These are phyloP conservation scores for Colletotrichum tabaci DNA, from an alignment of 2,329 filamentous ascomycete species.

Conservation along the genomic window DNA sequence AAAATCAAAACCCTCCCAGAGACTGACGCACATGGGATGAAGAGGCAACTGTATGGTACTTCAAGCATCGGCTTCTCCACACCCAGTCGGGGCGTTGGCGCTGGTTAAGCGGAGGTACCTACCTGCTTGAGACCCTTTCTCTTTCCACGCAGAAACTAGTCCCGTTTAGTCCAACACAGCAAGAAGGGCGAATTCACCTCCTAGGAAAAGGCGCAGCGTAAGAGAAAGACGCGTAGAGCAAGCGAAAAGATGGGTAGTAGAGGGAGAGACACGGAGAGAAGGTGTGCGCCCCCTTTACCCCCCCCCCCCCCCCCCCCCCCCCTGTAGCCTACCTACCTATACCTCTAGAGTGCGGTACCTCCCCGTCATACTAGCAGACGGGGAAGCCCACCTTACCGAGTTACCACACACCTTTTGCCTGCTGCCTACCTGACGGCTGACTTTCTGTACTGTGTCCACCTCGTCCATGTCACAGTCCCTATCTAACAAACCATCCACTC, in stretches of 20 bases:
- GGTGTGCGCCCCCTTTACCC: constrained; percentile 18
- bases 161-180: constrained; percentile 28
- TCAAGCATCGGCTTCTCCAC: constrained; percentile 12
- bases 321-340: background rate
- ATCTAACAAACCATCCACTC: constrained; percentile 35
- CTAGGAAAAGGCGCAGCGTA: constrained; percentile 5
- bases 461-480: constrained; percentile 31
- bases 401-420: background rate
- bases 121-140: constrained; percentile 10
- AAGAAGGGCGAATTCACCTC: constrained; percentile 11
- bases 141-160: constrained; percentile 11
- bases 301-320: background rate
- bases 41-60: constrained; percentile 6
- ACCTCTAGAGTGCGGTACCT: background rate
- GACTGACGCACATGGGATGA: constrained; percentile 2
- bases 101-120: constrained; percentile 12
- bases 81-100: constrained; percentile 13
- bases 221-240: background rate
- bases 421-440: constrained; percentile 3
- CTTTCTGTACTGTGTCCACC: constrained; percentile 35
- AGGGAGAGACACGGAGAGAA: background rate
- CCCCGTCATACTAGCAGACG: constrained; percentile 15
- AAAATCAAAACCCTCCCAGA: background rate
- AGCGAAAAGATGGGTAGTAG: too few relatives aligned
- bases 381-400: background rate